Evolutionary conservation across 208 protist genomes (phyloP).

Genomic region (Acanthamoeba divionensis): DNA sequence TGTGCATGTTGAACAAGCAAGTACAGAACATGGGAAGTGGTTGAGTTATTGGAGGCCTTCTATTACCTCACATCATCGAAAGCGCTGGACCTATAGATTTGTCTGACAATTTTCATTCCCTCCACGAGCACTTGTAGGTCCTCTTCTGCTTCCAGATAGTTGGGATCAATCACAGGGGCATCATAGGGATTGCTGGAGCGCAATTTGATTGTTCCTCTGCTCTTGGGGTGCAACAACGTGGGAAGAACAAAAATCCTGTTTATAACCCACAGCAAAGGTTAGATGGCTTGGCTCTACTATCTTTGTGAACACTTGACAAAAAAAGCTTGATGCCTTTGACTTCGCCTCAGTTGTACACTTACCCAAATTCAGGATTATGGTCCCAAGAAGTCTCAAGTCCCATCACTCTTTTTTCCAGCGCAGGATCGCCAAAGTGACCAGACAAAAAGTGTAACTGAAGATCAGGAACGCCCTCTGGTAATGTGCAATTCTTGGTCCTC

Average conservation of each 20-base stretch:
- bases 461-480: not conserved
- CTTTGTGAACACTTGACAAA: no score
- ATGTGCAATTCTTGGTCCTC: not conserved
- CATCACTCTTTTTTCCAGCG: no score
- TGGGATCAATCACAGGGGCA: not conserved
- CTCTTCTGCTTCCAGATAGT: constrained; percentile 10
- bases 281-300: not conserved
- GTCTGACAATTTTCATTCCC: constrained; percentile 7
- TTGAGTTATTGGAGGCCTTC: not conserved
- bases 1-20: not conserved
- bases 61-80: constrained; percentile 1
- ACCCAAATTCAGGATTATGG: no score
- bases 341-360: no score
- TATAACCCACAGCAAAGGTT: not conserved
- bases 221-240: constrained; percentile 1
- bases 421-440: no score
- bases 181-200: not conserved
- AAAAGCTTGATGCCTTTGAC: no score
- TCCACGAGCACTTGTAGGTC: constrained; percentile 28
- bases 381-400: no score
- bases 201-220: not conserved
- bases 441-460: constrained; percentile 3
- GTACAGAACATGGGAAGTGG: not conserved
- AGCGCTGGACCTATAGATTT: not conserved
- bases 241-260: not conserved